A percentile compares a stretch with the other conserved stretches of the same genome.
Conservation (phyloP, 441 rosid species). For the Pelargonium australe region DNA sequence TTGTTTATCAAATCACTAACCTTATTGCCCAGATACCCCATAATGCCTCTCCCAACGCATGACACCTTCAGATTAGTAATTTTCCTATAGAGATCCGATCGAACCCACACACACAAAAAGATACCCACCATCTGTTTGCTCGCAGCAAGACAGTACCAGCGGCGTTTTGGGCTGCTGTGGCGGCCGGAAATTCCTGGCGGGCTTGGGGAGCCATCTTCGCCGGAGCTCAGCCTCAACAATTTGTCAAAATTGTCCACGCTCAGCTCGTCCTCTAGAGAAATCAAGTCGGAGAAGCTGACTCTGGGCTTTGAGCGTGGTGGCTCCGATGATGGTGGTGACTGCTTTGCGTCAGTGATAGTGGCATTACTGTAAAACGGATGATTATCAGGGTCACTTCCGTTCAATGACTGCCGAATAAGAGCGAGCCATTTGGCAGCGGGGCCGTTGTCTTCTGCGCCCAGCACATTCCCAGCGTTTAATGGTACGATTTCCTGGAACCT, state of each 20-base stretch:
- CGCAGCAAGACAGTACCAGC: constrained; percentile 52
- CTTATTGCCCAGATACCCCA: constrained; percentile 98
- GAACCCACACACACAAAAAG: constrained; percentile 79
- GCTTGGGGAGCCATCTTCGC: constrained; percentile 25
- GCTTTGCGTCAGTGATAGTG: constrained; percentile 11
- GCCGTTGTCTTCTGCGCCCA: constrained; percentile 57
- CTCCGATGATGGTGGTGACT: constrained; percentile 14
- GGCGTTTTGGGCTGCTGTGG: constrained; percentile 20
- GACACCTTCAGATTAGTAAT: constrained; percentile 69
- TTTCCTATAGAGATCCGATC: constrained; percentile 50
- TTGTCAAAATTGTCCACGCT: constrained; percentile 27
- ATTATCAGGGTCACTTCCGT: neutral
- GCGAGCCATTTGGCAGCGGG: constrained; percentile 62
- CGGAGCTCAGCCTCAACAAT: constrained; percentile 19
- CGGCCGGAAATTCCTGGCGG: constrained; percentile 17
- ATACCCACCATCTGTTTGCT: constrained; percentile 98
- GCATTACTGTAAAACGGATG: constrained; percentile 17
- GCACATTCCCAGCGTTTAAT: constrained; percentile 64
- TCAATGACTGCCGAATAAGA: constrained; percentile 30
- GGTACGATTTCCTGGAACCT: constrained; percentile 80
- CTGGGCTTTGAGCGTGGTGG: constrained; percentile 26
- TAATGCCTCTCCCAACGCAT: constrained; percentile 86
- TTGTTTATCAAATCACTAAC: constrained; percentile 25
- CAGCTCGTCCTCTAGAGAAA: constrained; percentile 40
- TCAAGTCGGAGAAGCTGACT: constrained; percentile 51